Evolutionary conservation across 1,284 basidiomycete species (phyloP).

Genomic region (Spongiforma sp.): DNA sequence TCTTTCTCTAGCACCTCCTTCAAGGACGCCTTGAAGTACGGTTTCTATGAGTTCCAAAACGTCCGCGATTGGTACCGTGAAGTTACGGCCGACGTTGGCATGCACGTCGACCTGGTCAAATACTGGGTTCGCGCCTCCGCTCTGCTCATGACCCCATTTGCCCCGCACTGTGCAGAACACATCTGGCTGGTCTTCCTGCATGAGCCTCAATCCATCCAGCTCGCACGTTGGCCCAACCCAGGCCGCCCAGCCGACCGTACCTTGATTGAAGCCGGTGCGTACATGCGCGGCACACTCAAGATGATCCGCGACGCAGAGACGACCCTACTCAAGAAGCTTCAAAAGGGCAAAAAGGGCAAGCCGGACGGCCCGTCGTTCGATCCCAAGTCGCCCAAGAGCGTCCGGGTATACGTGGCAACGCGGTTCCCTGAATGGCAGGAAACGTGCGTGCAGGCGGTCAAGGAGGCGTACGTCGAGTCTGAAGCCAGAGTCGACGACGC

Average conservation of each 20-base stretch:
- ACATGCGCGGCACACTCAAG: slow-evolving; percentile 89
- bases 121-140: slow-evolving; percentile 87
- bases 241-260: slow-evolving; percentile 60
- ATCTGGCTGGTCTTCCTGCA: slow-evolving; percentile 84
- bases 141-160: slow-evolving; percentile 87
- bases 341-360: slow-evolving; percentile 62
- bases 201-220: slow-evolving; percentile 80
- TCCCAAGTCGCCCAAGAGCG: slow-evolving; percentile 84
- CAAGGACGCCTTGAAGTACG: slow-evolving; percentile 95
- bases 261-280: slow-evolving; percentile 75
- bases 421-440: slow-evolving; percentile 96
- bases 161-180: slow-evolving; percentile 96
- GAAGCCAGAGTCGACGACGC: slow-evolving; percentile 83
- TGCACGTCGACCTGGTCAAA: slow-evolving; percentile 83
- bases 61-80: slow-evolving; percentile 97
- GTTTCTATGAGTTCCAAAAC: slow-evolving; percentile 96
- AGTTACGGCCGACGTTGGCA: slow-evolving; percentile 86
- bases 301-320: slow-evolving; percentile 91
- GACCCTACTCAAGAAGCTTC: slow-evolving; percentile 75
- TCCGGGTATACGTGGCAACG: slow-evolving; percentile 90
- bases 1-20: slow-evolving; percentile 80
- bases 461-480: slow-evolving; percentile 68
- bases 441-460: slow-evolving; percentile 77
- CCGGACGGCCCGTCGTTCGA: slow-evolving; percentile 62
- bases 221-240: slow-evolving; percentile 80